Conservation (phyloP, 208 protist species). For the Kentomonas sorsogonicus region DNA sequence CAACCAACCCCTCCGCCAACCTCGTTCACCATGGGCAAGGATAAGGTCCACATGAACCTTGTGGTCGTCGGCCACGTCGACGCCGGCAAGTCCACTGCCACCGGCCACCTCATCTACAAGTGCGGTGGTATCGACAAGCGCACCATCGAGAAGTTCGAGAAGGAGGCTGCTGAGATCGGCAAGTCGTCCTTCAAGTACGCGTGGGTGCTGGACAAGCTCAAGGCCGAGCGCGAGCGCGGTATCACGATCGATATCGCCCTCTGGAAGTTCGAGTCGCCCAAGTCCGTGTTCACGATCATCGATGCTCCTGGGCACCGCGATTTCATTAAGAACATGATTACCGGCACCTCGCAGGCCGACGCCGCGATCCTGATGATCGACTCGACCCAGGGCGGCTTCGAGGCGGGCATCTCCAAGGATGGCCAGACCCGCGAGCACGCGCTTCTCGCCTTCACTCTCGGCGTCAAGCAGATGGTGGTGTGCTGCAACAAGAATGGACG, state of each 20-base stretch:
- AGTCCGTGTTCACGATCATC: constrained; percentile 89
- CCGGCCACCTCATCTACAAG: constrained; percentile 88
- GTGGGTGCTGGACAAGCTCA: constrained; percentile 88
- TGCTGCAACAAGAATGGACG: constrained; percentile 87
- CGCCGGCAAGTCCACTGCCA: constrained; percentile 84
- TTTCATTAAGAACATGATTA: constrained; percentile 94
- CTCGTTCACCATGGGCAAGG: constrained; percentile 33
- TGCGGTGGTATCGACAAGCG: constrained; percentile 87
- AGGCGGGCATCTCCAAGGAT: constrained; percentile 90
- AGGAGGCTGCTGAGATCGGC: constrained; percentile 84
- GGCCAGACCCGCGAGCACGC: constrained; percentile 92
- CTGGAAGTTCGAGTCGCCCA: constrained; percentile 88
- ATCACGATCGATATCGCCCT: constrained; percentile 92
- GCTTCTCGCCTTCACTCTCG: constrained; percentile 80
- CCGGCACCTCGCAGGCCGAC: constrained; percentile 88
- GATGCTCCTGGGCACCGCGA: constrained; percentile 92
- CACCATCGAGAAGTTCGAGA: constrained; percentile 86
- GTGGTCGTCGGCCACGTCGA: constrained; percentile 17
- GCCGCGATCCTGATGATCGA: constrained; percentile 82
- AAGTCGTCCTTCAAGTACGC: constrained; percentile 93
- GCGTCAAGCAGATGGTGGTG: constrained; percentile 89
- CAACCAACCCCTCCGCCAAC: too few species aligned
- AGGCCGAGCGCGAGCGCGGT: constrained; percentile 89
- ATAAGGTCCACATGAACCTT: constrained; percentile 52
- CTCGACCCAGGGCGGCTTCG: constrained; percentile 84